Evolutionary conservation across 495 filamentous ascomycete species (phyloP).

Genomic region (Friedmanniomyces endolithicus): DNA sequence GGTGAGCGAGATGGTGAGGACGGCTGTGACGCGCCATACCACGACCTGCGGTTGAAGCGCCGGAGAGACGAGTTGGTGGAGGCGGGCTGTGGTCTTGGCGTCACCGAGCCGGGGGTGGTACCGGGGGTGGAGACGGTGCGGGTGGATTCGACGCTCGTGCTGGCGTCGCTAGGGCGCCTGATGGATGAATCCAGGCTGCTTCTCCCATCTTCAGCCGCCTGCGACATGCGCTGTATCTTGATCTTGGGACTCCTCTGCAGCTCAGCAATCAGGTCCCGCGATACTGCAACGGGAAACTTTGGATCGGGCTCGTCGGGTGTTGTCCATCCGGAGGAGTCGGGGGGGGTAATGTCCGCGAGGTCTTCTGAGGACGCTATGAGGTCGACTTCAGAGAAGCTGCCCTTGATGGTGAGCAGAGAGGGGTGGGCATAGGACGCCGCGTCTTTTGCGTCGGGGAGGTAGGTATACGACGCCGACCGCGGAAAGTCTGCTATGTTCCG

Average conservation of each 20-base stretch:
- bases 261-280: slow-evolving; percentile 12
- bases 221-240: neutral
- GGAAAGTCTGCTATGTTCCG: slow-evolving; percentile 15
- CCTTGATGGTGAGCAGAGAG: slow-evolving; percentile 15
- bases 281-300: neutral
- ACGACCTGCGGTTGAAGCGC: slow-evolving; percentile 8
- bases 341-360: slow-evolving; percentile 5
- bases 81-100: neutral
- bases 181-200: slow-evolving; percentile 5
- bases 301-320: slow-evolving; percentile 17
- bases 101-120: slow-evolving; percentile 6
- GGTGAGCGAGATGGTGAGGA: slow-evolving; percentile 10
- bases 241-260: slow-evolving; percentile 18
- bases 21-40: slow-evolving; percentile 1
- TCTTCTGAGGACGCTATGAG: slow-evolving; percentile 1
- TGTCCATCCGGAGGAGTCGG: slow-evolving; percentile 18
- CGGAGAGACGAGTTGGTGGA: slow-evolving; percentile 8
- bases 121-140: slow-evolving; percentile 8
- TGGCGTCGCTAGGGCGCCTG: neutral
- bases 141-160: slow-evolving; percentile 5
- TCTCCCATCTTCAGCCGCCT: slow-evolving; percentile 1
- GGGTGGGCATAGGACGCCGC: neutral
- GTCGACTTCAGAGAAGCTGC: slow-evolving; percentile 14
- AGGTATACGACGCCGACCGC: slow-evolving; percentile 21
- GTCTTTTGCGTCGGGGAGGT: slow-evolving; percentile 13